Evolutionary conservation across 106 monocot species (phyloP).

Genomic region (Phalaenopsis equestris): DNA sequence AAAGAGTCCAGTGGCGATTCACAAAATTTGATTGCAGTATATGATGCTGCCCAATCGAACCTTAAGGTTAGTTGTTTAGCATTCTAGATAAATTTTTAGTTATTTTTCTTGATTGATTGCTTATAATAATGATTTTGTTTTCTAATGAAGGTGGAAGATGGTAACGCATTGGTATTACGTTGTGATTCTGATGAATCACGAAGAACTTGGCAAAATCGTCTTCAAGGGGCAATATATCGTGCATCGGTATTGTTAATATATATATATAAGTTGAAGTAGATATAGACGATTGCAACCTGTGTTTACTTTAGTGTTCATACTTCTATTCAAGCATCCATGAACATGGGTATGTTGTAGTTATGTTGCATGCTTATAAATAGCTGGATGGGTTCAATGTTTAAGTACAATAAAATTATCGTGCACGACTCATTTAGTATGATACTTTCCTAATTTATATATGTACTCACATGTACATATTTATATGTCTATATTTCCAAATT

Average conservation of each 20-base stretch:
- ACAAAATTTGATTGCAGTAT: conserved; percentile 67
- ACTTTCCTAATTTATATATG: not conserved
- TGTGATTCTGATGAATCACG: conserved; percentile 57
- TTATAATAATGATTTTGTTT: not conserved
- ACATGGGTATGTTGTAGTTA: not conserved
- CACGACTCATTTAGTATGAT: too few species aligned
- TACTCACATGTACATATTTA: too few species aligned
- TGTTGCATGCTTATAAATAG: too few species aligned
- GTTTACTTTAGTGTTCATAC: not conserved
- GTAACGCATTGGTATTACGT: conserved; percentile 61
- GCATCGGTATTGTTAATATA: conserved; percentile 54
- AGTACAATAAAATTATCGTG: too few species aligned
- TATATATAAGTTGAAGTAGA: not conserved
- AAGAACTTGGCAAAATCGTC: conserved; percentile 67
- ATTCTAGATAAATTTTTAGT: not conserved
- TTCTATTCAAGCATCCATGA: not conserved
- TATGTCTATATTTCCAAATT: too few species aligned
- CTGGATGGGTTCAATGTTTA: too few species aligned
- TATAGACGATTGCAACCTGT: not conserved
- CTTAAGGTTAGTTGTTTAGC: conserved; percentile 46
- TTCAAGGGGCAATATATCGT: conserved; percentile 95
- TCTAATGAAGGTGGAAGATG: conserved; percentile 52
- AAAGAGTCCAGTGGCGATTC: conserved; percentile 41
- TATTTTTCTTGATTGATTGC: not conserved
- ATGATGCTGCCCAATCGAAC: conserved; percentile 60